phyloP scores from a whole-genome alignment of 176 grass and related monocot genomes.

The Alloteropsis semialata region DNA sequence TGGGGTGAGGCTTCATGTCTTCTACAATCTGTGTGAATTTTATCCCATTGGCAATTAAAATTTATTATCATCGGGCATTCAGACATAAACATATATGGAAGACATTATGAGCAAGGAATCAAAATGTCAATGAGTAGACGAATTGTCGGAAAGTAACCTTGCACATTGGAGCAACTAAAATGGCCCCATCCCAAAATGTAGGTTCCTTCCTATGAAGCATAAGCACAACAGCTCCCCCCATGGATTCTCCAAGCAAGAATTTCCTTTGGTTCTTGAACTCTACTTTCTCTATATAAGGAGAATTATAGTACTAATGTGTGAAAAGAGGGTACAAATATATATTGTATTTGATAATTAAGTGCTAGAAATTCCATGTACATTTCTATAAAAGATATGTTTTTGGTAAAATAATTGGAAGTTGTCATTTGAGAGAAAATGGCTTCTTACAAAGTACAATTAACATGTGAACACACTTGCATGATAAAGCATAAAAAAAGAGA shows the following conservation, averaged over 20 bases:
- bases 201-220: conserved; percentile 71
- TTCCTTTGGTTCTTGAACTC: conserved; percentile 37
- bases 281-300: conserved; percentile 39
- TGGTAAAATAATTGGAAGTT: background rate
- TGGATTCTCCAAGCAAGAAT: conserved; percentile 71
- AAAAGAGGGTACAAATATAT: background rate
- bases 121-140: background rate
- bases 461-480: background rate
- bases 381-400: background rate
- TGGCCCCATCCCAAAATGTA: conserved; percentile 58
- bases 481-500: background rate
- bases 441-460: background rate
- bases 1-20: conserved; percentile 55
- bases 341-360: background rate
- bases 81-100: background rate
- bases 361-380: background rate
- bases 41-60: background rate
- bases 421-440: background rate
- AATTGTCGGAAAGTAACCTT: conserved; percentile 40
- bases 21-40: conserved; percentile 53
- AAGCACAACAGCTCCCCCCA: conserved; percentile 72
- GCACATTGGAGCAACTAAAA: conserved; percentile 82
- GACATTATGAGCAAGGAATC: background rate
- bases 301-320: background rate
- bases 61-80: background rate